These are phyloP conservation scores for Zangia roseola DNA, from an alignment of 768 basidiomycete species.

Conservation along the genomic window DNA sequence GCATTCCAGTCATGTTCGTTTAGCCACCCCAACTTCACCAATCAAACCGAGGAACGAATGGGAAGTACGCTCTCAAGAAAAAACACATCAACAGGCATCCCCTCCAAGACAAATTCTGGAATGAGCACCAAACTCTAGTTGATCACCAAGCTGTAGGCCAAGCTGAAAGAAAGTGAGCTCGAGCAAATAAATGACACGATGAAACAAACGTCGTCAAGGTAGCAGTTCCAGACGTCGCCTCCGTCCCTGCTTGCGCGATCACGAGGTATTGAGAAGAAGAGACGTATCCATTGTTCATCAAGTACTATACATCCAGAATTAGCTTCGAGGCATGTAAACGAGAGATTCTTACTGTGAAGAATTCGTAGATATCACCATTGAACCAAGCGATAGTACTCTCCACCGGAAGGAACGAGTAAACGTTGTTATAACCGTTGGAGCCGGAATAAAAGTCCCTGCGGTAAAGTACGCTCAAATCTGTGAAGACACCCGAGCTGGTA, in stretches of 20 bases:
- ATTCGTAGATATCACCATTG: conserved; percentile 50
- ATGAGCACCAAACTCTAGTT: no score
- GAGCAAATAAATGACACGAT: neutral
- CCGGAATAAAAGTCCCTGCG: conserved; percentile 55
- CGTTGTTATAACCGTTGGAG: conserved; percentile 51
- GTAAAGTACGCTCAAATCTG: neutral
- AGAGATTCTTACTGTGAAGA: conserved; percentile 43
- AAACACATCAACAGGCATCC: no score
- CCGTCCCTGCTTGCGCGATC: conserved; percentile 61
- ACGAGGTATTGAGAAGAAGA: conserved; percentile 53
- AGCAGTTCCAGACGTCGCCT: conserved; percentile 56
- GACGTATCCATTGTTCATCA: conserved; percentile 47
- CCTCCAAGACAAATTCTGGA: no score
- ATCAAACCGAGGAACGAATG: no score
- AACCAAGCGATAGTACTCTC: conserved; percentile 44
- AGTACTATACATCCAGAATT: conserved; percentile 38
- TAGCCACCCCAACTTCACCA: no score
- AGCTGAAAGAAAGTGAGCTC: no score
- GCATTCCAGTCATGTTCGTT: no score
- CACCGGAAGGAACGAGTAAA: conserved; percentile 48
- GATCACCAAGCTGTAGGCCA: no score
- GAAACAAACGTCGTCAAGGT: conserved; percentile 50
- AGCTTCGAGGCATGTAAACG: neutral
- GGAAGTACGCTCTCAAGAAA: no score
- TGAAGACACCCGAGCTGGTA: no score